A percentile compares a stretch with the other conserved stretches of the same genome.
These are phyloP conservation scores for Pseudonitzschia multistriata DNA, from an alignment of 108 stramenopile genomes.

Conservation along the genomic window DNA sequence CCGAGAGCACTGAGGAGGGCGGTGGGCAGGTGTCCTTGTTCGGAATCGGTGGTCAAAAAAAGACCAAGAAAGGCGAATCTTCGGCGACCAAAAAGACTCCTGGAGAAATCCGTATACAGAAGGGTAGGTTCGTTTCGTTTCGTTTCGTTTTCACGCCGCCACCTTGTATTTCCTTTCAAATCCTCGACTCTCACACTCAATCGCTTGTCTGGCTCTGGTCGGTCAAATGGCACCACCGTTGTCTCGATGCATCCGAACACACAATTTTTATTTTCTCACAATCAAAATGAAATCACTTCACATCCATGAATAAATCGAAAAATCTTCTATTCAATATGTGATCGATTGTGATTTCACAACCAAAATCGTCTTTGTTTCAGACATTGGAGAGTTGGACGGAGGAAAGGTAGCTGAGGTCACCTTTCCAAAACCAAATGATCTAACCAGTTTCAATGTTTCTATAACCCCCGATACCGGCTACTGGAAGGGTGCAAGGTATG, in stretches of 20 bases:
- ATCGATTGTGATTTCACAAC: no score
- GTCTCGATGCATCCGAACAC: no score
- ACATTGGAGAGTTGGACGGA: constrained; percentile 98
- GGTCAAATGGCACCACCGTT: neutral
- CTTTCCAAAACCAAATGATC: constrained; percentile 96
- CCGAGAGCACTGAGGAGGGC: constrained; percentile 24
- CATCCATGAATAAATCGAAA: no score
- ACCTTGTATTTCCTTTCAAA: neutral
- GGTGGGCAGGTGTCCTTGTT: constrained; percentile 57
- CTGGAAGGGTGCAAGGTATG: constrained; percentile 95
- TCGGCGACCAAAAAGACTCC: constrained; percentile 84
- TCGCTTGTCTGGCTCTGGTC: neutral
- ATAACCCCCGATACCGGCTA: constrained; percentile 91
- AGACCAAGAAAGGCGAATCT: constrained; percentile 58
- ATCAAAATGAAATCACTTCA: no score
- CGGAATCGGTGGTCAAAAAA: constrained; percentile 85
- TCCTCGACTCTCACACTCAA: neutral
- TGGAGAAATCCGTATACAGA: constrained; percentile 99
- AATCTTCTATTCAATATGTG: no score
- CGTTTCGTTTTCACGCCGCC: neutral
- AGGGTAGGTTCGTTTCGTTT: constrained; percentile 57
- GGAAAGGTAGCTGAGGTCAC: constrained; percentile 93
- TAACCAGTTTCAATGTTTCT: constrained; percentile 89
- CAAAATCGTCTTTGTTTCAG: constrained; percentile 33
- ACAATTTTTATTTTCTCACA: constrained; percentile 4